phyloP scores from a whole-genome alignment of 169 alveolate genomes.

The Plasmodium gaboni region DNA sequence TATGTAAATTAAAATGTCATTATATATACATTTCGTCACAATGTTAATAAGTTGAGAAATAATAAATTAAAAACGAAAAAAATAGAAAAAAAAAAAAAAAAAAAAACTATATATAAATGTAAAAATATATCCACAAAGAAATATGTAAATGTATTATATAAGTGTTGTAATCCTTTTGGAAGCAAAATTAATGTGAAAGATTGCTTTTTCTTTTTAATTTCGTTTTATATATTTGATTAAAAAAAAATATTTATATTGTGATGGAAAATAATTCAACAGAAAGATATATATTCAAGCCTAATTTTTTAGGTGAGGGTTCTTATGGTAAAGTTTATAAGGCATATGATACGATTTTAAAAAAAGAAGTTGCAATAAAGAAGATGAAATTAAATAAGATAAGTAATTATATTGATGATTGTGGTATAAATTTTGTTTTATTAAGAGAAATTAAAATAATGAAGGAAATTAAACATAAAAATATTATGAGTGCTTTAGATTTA shows the following conservation, averaged over 20 bases:
- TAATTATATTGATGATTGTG: constrained; percentile 87
- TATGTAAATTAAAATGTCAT: no score
- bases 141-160: no score
- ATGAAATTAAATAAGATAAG: constrained; percentile 86
- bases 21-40: no score
- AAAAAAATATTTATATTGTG: background rate
- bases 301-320: constrained; percentile 97
- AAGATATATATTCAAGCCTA: constrained; percentile 84
- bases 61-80: no score
- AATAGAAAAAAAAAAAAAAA: no score
- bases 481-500: constrained; percentile 92
- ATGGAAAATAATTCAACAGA: constrained; percentile 70
- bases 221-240: background rate
- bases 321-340: constrained; percentile 97
- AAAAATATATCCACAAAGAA: no score
- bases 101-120: no score
- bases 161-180: background rate
- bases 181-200: background rate
- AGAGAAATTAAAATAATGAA: constrained; percentile 94
- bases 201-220: background rate
- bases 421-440: constrained; percentile 92
- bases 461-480: constrained; percentile 91
- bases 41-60: no score
- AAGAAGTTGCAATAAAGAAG: constrained; percentile 94
- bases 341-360: constrained; percentile 84